Evolutionary conservation across 371 early-diverging fungal species (phyloP).

Genomic region (Rhizomucor pusillus): DNA sequence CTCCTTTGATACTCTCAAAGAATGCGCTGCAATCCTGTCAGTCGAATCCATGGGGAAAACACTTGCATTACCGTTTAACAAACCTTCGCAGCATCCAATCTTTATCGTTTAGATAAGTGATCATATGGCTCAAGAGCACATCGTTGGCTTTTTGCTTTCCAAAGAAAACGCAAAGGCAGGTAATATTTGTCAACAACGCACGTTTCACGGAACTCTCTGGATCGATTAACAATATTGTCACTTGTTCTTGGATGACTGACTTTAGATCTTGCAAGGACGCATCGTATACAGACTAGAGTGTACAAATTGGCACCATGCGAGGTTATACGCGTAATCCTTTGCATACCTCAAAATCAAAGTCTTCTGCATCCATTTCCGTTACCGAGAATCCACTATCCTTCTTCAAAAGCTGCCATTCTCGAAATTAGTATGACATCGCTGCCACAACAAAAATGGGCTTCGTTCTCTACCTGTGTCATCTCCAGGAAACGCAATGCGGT

Average conservation of each 20-base stretch:
- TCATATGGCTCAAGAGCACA: constrained; percentile 85
- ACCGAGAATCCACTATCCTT: constrained; percentile 52
- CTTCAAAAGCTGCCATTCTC: constrained; percentile 46
- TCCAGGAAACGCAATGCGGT: constrained; percentile 74
- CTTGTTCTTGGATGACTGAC: constrained; percentile 71
- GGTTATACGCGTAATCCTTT: background rate
- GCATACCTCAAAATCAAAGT: constrained; percentile 52
- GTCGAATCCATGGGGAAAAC: background rate
- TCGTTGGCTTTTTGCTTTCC: constrained; percentile 84
- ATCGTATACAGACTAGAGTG: constrained; percentile 68
- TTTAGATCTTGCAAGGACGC: constrained; percentile 71
- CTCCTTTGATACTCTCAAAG: constrained; percentile 87
- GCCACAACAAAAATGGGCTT: background rate
- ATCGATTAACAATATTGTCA: constrained; percentile 69
- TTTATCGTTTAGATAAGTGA: constrained; percentile 91
- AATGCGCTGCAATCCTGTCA: constrained; percentile 64
- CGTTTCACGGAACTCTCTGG: constrained; percentile 70
- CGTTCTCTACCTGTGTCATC: constrained; percentile 51
- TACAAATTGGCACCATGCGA: background rate
- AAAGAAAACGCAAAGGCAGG: constrained; percentile 81
- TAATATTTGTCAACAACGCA: constrained; percentile 72
- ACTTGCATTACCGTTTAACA: background rate
- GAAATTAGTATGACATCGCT: background rate
- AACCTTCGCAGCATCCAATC: constrained; percentile 91
- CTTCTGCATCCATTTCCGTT: constrained; percentile 57